Evolutionary conservation across 23 red algal genomes (phyloP).

Genomic region (Gracilaria caudata): DNA sequence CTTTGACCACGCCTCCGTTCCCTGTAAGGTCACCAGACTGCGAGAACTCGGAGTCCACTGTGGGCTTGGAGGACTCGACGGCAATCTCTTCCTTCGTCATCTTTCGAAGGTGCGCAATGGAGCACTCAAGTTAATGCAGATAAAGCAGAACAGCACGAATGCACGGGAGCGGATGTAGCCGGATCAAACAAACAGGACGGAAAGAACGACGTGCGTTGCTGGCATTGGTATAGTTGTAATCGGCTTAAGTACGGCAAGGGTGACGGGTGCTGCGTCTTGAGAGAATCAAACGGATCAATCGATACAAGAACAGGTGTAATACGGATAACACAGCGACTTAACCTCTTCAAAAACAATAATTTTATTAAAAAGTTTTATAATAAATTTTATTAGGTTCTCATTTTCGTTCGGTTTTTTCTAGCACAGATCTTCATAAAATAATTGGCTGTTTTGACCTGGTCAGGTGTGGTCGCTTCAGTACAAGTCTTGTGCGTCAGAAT

Average conservation of each 20-base stretch:
- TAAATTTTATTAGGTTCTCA: too few relatives aligned
- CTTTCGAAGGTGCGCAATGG: background rate
- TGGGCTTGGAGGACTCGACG: constrained; percentile 9
- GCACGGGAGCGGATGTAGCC: too few relatives aligned
- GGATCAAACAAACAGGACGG: too few relatives aligned
- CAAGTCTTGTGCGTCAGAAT: background rate
- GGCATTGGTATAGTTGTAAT: background rate
- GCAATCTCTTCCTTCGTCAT: constrained; percentile 36
- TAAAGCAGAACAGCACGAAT: background rate
- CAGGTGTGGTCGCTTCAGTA: too few relatives aligned
- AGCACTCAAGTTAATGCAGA: background rate
- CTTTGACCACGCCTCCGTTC: constrained; percentile 93
- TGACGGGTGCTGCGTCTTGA: too few relatives aligned
- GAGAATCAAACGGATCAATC: background rate
- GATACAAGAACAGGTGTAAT: too few relatives aligned
- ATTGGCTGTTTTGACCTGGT: too few relatives aligned
- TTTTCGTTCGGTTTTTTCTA: too few relatives aligned
- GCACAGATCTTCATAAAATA: too few relatives aligned
- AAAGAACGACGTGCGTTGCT: background rate
- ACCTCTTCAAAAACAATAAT: too few relatives aligned
- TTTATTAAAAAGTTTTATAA: too few relatives aligned
- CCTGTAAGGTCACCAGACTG: constrained; percentile 81
- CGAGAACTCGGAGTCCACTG: constrained; percentile 42
- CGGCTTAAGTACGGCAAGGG: background rate
- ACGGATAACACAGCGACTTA: too few relatives aligned